Evolutionary conservation across 2,329 filamentous ascomycete species (phyloP), one percentile per base, ranked within the genome.

Genomic region (Exophiala dermatitidis): DNA sequence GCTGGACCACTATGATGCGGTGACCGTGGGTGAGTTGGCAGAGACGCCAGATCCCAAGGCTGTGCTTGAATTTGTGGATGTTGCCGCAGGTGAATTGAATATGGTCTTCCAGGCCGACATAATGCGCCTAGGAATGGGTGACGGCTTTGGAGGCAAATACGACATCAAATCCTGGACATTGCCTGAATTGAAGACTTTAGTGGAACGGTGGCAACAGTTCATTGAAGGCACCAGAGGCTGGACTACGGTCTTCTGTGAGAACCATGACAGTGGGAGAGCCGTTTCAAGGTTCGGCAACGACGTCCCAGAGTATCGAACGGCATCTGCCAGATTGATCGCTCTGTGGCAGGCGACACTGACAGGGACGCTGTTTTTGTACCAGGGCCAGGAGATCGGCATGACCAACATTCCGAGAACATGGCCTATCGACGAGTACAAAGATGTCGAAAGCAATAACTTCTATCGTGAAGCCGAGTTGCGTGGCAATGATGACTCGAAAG

Each of bases 41-140:
- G 68, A 74, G 1, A 68, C 67, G 7, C 46, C 51, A 3, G 74
- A 74, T 48, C 69, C 70, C 6, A 65, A 75, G 4, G 74, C 79
- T 51, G 71, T 64, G 80, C 2, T 71, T 71, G 9, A 73, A 71
- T 5, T 82, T 85, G 3, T 74, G 72, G 3, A 34, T 5, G 50
- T 45, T 9, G 42, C 12, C 2, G 10, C 73, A 75, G 34, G 81
- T 84, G 64, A 57, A 44, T 68, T 87, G 43, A 82, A 79, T 65
- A 86, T 87, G 84, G 83, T 86, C 37, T 86, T 88, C 68, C 80
- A 85, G 60, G 87, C 87, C 64, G 83, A 86, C 30, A 36, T 54
- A 53, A 71, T 80, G 9, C 72, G 38, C 2, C 48, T 53, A 6
- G 48, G 42, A 8, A 49, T 33, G 32, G 45, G 43, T 6, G n/a